Base-by-base conservation (phyloP, 139 green algal genomes). In the Asterochloris erici region DNA sequence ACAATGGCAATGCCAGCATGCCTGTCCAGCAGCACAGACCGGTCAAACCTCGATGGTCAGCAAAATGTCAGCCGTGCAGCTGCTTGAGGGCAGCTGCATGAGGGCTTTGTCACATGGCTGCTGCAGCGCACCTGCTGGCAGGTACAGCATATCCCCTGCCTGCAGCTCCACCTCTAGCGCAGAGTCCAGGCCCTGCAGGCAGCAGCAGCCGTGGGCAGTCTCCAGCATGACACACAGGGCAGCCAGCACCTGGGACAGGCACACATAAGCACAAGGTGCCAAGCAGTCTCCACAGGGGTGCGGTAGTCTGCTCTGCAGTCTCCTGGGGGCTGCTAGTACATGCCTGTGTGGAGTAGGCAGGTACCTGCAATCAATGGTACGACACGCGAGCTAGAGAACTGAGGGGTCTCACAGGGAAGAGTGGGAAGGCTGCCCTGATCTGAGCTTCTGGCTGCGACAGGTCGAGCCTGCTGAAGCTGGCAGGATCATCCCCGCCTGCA, bases 91-190 rank as follows among this genome's bases (percentile, higher is more conserved):
- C 24, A 27, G 64, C 24, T 21, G 38, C 12, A 77, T 28, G 60
- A 74, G 60, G 14, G 15, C 11, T 79, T 80, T 80, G 64, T 86
- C 87, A 71, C 4, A 71, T 4, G 66, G 21, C 87, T 97, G 91
- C 74, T 98, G 94, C 82, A 97, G 96, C 93, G 93, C 97, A n/a
- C 92, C 91, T 77, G 91, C 89, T 14, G 94, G 94, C 81, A 97
- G 81, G 85, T 94, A 96, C 78, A 97, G 88, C 88, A 91, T 92
- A 77, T 94, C 26, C 0, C 94, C 94, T 77, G 69, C 68, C 47
- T 77, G 17, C 14, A 84, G 26, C n/a, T 82, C 60, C 0, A 74
- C 61, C 24, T 77, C 27, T 12, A 70, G 24, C 11, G 74, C 47
- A 2, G 64, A 62, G 9, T 54, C 10, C n/a, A 24, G 61, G 0